These are phyloP conservation scores for Thraustotheca clavata DNA, from an alignment of 352 stramenopile species.

Conservation along the genomic window DNA sequence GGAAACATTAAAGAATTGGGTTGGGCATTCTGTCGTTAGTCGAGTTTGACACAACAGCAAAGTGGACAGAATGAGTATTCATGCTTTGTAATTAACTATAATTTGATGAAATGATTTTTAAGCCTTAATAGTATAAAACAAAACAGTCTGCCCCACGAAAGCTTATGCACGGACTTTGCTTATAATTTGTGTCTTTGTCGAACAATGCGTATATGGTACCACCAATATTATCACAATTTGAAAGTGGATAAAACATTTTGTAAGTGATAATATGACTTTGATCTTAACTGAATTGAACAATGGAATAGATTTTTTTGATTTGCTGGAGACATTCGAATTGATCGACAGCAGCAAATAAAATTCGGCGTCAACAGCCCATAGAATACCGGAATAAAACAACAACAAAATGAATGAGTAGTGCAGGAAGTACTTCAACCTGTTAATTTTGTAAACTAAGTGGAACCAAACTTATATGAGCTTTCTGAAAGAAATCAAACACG, in stretches of 20 bases:
- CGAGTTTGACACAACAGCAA: no score
- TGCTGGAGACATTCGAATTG: neutral
- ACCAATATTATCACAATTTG: neutral
- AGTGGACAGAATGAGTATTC: no score
- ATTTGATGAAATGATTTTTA: no score
- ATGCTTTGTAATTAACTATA: no score
- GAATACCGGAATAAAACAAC: no score
- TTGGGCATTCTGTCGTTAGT: no score
- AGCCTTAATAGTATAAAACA: neutral
- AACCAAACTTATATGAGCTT: neutral
- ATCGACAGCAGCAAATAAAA: no score
- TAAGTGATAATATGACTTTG: neutral
- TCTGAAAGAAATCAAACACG: neutral
- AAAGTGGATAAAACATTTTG: no score
- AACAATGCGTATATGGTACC: neutral
- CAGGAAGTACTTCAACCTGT: no score
- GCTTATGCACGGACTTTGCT: neutral
- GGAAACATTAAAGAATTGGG: no score
- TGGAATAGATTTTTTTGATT: neutral
- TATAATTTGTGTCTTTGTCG: neutral
- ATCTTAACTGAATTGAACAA: neutral
- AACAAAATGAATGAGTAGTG: no score
- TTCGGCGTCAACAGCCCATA: no score
- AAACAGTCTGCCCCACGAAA: conserved; percentile 15
- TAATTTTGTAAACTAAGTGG: neutral